Percentiles rank a stretch among this genome's conserved stretches.
phyloP scores from a whole-genome alignment of 805 yeast genomes.

The Clavispora asparagi region DNA sequence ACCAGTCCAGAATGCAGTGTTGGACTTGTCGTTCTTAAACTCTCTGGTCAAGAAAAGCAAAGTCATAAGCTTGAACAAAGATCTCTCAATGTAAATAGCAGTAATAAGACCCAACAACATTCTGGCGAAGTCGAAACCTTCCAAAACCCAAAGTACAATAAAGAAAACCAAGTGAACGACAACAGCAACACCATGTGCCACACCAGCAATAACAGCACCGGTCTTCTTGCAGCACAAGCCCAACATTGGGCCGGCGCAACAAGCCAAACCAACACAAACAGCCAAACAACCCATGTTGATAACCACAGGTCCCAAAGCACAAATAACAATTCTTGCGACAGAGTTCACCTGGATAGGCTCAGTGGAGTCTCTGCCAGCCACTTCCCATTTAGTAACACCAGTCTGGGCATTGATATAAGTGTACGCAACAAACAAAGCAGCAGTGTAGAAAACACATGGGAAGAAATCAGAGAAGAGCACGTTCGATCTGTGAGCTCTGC shows the following conservation, averaged over 20 bases:
- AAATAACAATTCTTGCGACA: conserved; percentile 63
- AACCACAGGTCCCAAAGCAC: conserved; percentile 87
- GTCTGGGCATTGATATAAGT: conserved; percentile 83
- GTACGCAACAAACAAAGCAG: conserved; percentile 69
- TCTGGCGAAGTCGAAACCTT: conserved; percentile 84
- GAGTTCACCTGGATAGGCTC: conserved; percentile 57
- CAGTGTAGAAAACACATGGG: conserved; percentile 65
- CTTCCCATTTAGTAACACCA: conserved; percentile 53
- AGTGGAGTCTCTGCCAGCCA: conserved; percentile 25
- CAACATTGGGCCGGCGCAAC: conserved; percentile 96
- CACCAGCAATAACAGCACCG: conserved; percentile 90
- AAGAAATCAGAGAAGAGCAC: conserved; percentile 75
- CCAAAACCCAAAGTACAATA: conserved; percentile 95
- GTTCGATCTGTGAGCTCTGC: conserved; percentile 75
- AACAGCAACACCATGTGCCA: conserved; percentile 95
- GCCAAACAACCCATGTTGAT: conserved; percentile 82
- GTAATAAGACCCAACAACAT: conserved; percentile 84
- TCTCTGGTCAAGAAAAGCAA: conserved; percentile 82
- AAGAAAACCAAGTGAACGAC: conserved; percentile 81
- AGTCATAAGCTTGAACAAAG: conserved; percentile 80
- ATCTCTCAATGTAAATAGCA: conserved; percentile 81
- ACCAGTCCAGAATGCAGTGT: conserved; percentile 99
- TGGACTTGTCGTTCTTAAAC: conserved; percentile 90
- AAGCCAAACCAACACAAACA: conserved; percentile 75
- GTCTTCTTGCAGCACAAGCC: conserved; percentile 96